A percentile compares a stretch with the other conserved stretches of the same genome.
These are phyloP conservation scores for Hypomontagnella monticulosa DNA, from an alignment of 495 filamentous ascomycete genomes.

Conservation along the genomic window DNA sequence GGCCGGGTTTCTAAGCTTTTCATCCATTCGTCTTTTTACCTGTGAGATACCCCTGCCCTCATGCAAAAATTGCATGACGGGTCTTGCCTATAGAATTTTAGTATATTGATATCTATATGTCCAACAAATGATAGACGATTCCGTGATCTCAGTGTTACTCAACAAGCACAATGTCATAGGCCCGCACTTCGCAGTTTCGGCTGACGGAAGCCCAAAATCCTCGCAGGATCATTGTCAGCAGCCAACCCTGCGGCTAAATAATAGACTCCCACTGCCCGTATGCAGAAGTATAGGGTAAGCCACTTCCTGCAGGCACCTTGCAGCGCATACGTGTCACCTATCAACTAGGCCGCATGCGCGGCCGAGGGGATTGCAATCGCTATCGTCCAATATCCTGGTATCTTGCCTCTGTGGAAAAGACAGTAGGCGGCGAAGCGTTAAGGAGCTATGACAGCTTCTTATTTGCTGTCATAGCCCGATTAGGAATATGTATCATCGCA, in stretches of 20 bases:
- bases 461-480: neutral
- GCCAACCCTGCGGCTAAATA: conserved; percentile 36
- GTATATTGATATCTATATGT: conserved; percentile 22
- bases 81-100: conserved; percentile 36
- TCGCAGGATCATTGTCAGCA: conserved; percentile 12
- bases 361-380: neutral
- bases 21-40: conserved; percentile 27
- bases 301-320: conserved; percentile 27
- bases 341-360: conserved; percentile 8
- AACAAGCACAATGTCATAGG: neutral
- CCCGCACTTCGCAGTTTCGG: neutral
- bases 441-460: neutral
- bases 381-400: conserved; percentile 1
- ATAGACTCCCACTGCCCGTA: conserved; percentile 11
- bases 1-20: conserved; percentile 7
- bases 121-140: conserved; percentile 3
- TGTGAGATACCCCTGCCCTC: conserved; percentile 41
- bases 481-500: too few relatives aligned
- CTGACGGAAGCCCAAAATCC: conserved; percentile 5
- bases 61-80: conserved; percentile 25
- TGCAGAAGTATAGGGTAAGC: conserved; percentile 16
- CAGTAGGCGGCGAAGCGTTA: neutral
- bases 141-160: neutral
- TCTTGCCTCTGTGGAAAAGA: neutral
- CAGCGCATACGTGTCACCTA: conserved; percentile 32